Evolutionary conservation across 2,329 filamentous ascomycete genomes (phyloP).

Genomic region (Fusarium pseudoanthophilum): DNA sequence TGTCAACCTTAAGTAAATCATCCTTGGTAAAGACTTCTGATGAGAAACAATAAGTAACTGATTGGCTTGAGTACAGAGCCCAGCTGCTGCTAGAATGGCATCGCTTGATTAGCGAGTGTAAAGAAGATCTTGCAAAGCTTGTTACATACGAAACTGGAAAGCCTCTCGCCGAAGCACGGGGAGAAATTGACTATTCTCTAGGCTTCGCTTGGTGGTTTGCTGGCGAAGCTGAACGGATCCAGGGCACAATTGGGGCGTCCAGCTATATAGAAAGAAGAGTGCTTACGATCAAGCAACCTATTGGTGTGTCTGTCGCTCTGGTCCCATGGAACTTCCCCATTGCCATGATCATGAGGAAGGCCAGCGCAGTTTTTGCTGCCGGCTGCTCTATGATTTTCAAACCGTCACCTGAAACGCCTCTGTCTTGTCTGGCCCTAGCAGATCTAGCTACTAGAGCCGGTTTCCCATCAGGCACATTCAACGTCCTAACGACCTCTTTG

Average conservation of each 20-base stretch:
- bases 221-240: slow-evolving; percentile 53
- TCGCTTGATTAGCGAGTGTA: slow-evolving; percentile 46
- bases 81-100: slow-evolving; percentile 51
- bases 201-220: slow-evolving; percentile 68
- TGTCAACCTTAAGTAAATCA: no score
- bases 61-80: slow-evolving; percentile 26
- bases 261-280: slow-evolving; percentile 59
- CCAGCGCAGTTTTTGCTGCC: slow-evolving; percentile 69
- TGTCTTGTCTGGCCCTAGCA: slow-evolving; percentile 75
- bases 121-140: slow-evolving; percentile 53
- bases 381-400: slow-evolving; percentile 81
- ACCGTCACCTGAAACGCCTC: slow-evolving; percentile 77
- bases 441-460: slow-evolving; percentile 76
- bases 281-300: slow-evolving; percentile 72
- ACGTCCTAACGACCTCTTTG: slow-evolving; percentile 57
- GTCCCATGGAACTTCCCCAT: slow-evolving; percentile 68
- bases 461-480: slow-evolving; percentile 75
- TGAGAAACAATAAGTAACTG: no score
- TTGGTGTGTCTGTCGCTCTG: slow-evolving; percentile 49
- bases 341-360: slow-evolving; percentile 62
- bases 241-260: slow-evolving; percentile 68
- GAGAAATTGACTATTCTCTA: slow-evolving; percentile 65
- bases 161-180: slow-evolving; percentile 63
- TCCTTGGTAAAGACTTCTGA: no score
- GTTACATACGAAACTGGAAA: slow-evolving; percentile 62